Conservation (phyloP, 164 flowering plant species). For the Macadamia integrifolia region DNA sequence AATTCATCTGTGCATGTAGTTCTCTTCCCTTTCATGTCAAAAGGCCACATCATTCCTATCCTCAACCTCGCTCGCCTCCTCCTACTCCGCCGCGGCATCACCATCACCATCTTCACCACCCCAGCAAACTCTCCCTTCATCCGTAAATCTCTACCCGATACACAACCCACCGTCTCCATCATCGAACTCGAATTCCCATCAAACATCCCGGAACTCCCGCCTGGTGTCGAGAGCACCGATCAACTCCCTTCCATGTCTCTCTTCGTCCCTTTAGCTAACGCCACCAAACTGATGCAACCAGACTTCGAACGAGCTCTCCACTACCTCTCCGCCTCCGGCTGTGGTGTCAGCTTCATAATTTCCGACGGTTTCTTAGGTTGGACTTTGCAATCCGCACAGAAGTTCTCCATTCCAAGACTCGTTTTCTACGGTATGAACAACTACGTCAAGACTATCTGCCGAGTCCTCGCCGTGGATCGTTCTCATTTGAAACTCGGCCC, state of each 20-base stretch:
- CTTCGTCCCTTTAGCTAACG: constrained; percentile 22
- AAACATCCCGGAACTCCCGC: constrained; percentile 21
- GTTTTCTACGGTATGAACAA: constrained; percentile 17
- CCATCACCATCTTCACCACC: constrained; percentile 58
- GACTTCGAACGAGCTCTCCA: constrained; percentile 30
- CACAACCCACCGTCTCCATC: constrained; percentile 18
- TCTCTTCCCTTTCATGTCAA: constrained; percentile 54
- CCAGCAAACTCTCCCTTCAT: constrained; percentile 36
- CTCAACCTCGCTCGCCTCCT: constrained; percentile 46
- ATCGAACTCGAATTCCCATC: constrained; percentile 43
- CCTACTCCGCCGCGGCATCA: constrained; percentile 22
- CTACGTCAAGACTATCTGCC: constrained; percentile 8
- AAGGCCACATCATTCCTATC: constrained; percentile 55
- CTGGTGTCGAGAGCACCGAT: constrained; percentile 46
- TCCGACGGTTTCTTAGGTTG: constrained; percentile 33
- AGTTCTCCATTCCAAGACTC: constrained; percentile 20
- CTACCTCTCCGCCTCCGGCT: constrained; percentile 20
- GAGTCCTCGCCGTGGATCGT: not conserved
- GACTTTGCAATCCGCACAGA: constrained; percentile 16
- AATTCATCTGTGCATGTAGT: constrained; percentile 14
- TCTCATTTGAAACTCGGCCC: not conserved
- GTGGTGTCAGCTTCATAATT: constrained; percentile 27
- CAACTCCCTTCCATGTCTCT: constrained; percentile 38
- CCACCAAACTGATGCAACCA: constrained; percentile 38
- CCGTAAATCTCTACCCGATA: constrained; percentile 18